phyloP scores from a whole-genome alignment of 371 early-diverging fungal genomes.

The Apophysomyces ossiformis region DNA sequence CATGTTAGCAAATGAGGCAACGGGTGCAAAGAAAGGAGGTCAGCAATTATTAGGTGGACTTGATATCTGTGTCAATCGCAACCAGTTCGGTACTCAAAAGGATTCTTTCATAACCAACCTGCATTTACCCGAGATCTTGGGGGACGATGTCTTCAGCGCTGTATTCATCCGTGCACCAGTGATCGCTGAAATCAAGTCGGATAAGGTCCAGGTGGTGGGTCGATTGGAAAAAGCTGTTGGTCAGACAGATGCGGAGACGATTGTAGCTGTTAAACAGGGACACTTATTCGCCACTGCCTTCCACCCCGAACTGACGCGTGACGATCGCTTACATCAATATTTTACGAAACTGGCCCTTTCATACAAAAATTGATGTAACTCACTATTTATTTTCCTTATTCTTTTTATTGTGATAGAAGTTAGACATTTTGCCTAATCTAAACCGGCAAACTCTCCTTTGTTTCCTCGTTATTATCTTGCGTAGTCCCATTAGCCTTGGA shows the following conservation, averaged over 20 bases:
- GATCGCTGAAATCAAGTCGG: constrained; percentile 70
- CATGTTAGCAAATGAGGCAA: constrained; percentile 80
- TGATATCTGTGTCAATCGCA: constrained; percentile 84
- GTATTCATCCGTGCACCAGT: constrained; percentile 97
- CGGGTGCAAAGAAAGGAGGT: constrained; percentile 80
- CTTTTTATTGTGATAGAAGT: neutral
- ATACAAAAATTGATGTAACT: constrained; percentile 7
- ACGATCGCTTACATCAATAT: constrained; percentile 84
- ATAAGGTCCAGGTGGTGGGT: constrained; percentile 74
- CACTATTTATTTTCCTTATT: neutral
- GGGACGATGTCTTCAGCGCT: constrained; percentile 67
- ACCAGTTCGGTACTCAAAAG: constrained; percentile 93
- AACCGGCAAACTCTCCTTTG: neutral
- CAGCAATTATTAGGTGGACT: constrained; percentile 86
- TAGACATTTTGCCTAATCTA: constrained; percentile 8
- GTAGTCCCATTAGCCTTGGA: neutral
- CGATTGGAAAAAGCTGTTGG: constrained; percentile 52
- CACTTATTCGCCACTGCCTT: constrained; percentile 91
- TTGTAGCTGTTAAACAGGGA: constrained; percentile 90
- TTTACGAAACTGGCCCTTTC: constrained; percentile 68
- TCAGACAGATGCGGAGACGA: constrained; percentile 58
- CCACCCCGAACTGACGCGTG: constrained; percentile 93
- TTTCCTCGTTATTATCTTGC: neutral
- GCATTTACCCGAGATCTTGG: constrained; percentile 62
- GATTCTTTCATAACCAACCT: constrained; percentile 84